Base-by-base conservation (phyloP, 345 rosid genomes). In the Crucihimalaya himalaica region DNA sequence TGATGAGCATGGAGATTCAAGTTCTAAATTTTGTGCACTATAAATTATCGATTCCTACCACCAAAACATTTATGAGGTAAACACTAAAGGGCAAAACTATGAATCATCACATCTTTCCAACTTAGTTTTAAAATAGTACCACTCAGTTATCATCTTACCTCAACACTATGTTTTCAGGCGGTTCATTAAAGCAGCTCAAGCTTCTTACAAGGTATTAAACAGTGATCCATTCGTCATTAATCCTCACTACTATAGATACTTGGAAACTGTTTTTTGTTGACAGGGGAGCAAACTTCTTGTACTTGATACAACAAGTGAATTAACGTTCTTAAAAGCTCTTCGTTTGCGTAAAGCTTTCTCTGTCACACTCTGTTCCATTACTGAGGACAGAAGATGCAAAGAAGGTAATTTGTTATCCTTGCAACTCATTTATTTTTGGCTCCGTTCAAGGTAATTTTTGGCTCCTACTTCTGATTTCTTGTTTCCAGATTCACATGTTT, bases 61-160 rank as follows among this genome's bases (percentile, higher is more conserved):
- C 86, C 72, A 89, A 89, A 85, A 83, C 96, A 63, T 89, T 95
- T 82, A 89, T 95, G 76, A 87, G 97, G 97, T 94, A 83, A 77
- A 50, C 50, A 71, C 34, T 62, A 37, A 60, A 21, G 28, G 34
- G 29, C 48, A 37, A 27, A 67, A 51, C 63, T 29, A 21, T 16
- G 18, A 55, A 39, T 48, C 71, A 29, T 51, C 47, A n/a, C 45
- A 58, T 66, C 37, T 66, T 54, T 48, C 61, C 37, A 70, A 19
- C 25, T 71, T 31, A 58, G 42, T 65, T 61, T 27, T 16, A 47
- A 68, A 25, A 18, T 15, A 37, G 45, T 42, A 16, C 47, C 63
- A 37, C 34, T 40, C 16, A 61, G 12, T 35, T 47, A 47, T 71
- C 50, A 37, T 48, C 15, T 58, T 45, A 28, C 52, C 10, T 28